A percentile compares a stretch with the other conserved stretches of the same genome.
Evolutionary conservation across 2,329 filamentous ascomycete genomes (phyloP).

Genomic region (Botrytis hyacinthi): DNA sequence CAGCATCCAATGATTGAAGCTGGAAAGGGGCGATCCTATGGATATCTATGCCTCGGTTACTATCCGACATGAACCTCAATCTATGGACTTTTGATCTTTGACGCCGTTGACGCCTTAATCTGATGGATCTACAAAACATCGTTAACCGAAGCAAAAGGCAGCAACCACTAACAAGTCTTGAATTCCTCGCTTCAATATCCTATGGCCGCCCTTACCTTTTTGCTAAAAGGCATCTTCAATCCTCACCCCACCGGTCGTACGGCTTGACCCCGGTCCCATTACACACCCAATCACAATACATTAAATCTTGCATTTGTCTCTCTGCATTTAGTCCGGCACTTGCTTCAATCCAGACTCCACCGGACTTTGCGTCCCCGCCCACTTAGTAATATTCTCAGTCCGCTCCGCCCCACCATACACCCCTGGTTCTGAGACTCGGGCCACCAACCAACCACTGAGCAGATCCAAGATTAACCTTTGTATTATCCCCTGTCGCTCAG

Average conservation of each 20-base stretch:
- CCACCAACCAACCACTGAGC: not conserved
- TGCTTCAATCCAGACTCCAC: slow-evolving; percentile 1
- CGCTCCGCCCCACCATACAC: slow-evolving; percentile 4
- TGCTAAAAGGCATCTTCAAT: not conserved
- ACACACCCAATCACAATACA: slow-evolving; percentile 14
- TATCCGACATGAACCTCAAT: not conserved
- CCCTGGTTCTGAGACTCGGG: not conserved
- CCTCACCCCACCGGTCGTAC: slow-evolving; percentile 8
- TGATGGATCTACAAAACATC: not conserved
- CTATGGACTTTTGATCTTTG: not conserved
- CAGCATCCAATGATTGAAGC: not conserved
- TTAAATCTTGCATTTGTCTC: not conserved
- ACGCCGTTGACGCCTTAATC: slow-evolving; percentile 10
- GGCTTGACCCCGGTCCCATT: slow-evolving; percentile 21
- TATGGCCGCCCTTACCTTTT: slow-evolving; percentile 9
- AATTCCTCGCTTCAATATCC: slow-evolving; percentile 11
- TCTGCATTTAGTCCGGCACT: slow-evolving; percentile 14
- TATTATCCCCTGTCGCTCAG: not conserved
- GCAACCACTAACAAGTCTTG: not conserved
- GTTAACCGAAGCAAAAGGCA: not conserved
- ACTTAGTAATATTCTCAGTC: not conserved
- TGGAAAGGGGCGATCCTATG: not conserved
- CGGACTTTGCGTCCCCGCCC: not conserved
- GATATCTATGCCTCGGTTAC: not conserved
- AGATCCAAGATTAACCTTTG: not conserved